Conservation (phyloP, 495 filamentous ascomycete species). For the Neurospora tetraspora region DNA sequence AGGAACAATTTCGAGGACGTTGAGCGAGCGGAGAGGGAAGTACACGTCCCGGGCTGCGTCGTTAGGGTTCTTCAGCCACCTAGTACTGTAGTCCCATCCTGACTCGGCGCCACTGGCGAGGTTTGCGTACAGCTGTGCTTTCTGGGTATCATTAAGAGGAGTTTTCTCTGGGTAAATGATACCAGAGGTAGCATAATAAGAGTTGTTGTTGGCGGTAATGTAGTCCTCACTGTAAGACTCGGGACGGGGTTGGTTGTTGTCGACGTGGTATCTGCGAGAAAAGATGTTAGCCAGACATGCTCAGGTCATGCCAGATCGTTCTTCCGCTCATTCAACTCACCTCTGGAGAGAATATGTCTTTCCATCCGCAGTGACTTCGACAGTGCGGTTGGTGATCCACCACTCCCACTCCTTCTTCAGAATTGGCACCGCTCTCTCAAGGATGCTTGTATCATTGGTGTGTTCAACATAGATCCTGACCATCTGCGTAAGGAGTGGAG, state of each 20-base stretch:
- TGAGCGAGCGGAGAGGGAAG: constrained; percentile 41
- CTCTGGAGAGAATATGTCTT: constrained; percentile 31
- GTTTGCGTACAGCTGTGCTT: constrained; percentile 31
- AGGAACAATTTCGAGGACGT: constrained; percentile 26
- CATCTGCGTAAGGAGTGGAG: constrained; percentile 40
- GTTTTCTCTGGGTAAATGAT: constrained; percentile 37
- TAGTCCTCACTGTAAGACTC: constrained; percentile 42
- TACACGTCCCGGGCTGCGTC: constrained; percentile 38
- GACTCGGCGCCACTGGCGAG: constrained; percentile 41
- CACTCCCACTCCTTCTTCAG: constrained; percentile 40
- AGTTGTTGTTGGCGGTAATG: constrained; percentile 34
- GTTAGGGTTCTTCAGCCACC: constrained; percentile 30
- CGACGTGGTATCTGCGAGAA: constrained; percentile 29
- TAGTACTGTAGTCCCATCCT: constrained; percentile 36
- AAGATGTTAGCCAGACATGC: neutral
- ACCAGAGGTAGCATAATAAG: constrained; percentile 34
- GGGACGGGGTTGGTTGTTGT: constrained; percentile 39
- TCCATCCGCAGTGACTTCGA: constrained; percentile 23
- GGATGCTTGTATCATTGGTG: constrained; percentile 39
- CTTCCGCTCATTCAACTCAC: constrained; percentile 12
- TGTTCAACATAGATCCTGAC: constrained; percentile 38
- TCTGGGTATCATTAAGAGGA: constrained; percentile 30
- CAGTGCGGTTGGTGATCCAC: constrained; percentile 35
- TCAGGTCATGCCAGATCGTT: neutral
- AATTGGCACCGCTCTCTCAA: constrained; percentile 34